Evolutionary conservation across 371 early-diverging fungal species (phyloP), one percentile per base, ranked within the genome.

Genomic region (Mortierella sp.): DNA sequence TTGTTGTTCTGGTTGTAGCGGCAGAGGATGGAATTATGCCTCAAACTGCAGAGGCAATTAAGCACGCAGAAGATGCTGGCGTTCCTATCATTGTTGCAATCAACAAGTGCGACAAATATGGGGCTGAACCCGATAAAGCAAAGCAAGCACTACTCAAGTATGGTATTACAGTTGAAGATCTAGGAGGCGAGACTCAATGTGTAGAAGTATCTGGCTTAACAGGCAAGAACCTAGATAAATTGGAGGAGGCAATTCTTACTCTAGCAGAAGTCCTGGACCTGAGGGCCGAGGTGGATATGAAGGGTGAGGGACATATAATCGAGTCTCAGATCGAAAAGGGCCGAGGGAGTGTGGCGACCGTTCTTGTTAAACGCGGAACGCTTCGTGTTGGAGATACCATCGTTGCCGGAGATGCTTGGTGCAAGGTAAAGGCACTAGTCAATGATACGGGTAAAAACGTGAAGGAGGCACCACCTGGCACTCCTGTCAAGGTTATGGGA

Each of bases 11-110:
- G 23, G 98, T 98, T 0, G 98, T 98, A 0, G 98, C 98, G 0
- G 98, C 97, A 2, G 97, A 97, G 81, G 99, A 98, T 84, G 98
- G 99, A 10, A 93, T 98, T 26, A 97, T 96, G 97, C 97, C 98
- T 1, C 98, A 98, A 79, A 98, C 99, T 1, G 85, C 92, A 13
- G 98, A 98, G 85, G 97, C 98, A 2, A 96, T 98, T 67, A 86
- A 94, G 77, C 98, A 97, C 75, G 94, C 97, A 3, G 88, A 92
- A 32, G 93, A 87, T 10, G 96, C 98, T 4, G 89, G 88, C 57
- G 96, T 96, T 9, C 97, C 98, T 7, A 91, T 98, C 32, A 93
- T 98, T 47, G 97, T 98, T 0, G 99, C 98, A 1, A 90, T 98
- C 70, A 98, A 96, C 89, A 98, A 98, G 80, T 96, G 96, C 75